A percentile compares a stretch with the other conserved stretches of the same genome.
Evolutionary conservation across 1,284 basidiomycete species (phyloP).

Genomic region (Marasmius fiardii): DNA sequence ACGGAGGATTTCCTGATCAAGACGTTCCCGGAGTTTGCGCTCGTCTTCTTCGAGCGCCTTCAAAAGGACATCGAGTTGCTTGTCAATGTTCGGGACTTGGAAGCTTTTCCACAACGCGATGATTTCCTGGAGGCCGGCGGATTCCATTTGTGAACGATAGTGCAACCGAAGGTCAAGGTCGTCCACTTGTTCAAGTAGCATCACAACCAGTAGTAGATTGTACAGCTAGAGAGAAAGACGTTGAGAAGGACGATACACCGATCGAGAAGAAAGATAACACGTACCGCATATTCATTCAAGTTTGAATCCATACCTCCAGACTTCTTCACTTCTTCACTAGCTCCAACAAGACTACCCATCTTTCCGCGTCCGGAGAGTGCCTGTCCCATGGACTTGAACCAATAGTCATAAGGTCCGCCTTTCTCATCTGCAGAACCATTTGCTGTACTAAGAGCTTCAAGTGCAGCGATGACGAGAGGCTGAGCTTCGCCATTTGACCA

Average conservation of each 20-base stretch:
- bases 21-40: slow-evolving; percentile 68
- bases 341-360: slow-evolving; percentile 95
- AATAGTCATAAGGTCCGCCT: slow-evolving; percentile 73
- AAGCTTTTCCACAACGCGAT: slow-evolving; percentile 72
- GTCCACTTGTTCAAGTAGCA: slow-evolving; percentile 59
- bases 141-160: slow-evolving; percentile 86
- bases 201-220: slow-evolving; percentile 72
- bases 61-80: slow-evolving; percentile 68
- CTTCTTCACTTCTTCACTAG: slow-evolving; percentile 84
- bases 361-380: slow-evolving; percentile 84
- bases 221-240: slow-evolving; percentile 40
- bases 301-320: slow-evolving; percentile 55
- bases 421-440: slow-evolving; percentile 50
- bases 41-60: slow-evolving; percentile 78
- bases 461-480: slow-evolving; percentile 55
- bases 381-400: slow-evolving; percentile 84
- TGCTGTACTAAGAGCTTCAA: slow-evolving; percentile 63
- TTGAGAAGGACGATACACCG: slow-evolving; percentile 16
- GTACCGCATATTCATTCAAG: slow-evolving; percentile 82
- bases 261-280: slow-evolving; percentile 27
- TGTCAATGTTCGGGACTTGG: slow-evolving; percentile 62
- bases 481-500: slow-evolving; percentile 52
- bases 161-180: slow-evolving; percentile 85
- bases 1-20: slow-evolving; percentile 75
- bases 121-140: slow-evolving; percentile 78